Percentiles rank a stretch among this genome's conserved stretches.
Evolutionary conservation across 2,329 filamentous ascomycete genomes (phyloP).

Genomic region (Microdochium paspali): DNA sequence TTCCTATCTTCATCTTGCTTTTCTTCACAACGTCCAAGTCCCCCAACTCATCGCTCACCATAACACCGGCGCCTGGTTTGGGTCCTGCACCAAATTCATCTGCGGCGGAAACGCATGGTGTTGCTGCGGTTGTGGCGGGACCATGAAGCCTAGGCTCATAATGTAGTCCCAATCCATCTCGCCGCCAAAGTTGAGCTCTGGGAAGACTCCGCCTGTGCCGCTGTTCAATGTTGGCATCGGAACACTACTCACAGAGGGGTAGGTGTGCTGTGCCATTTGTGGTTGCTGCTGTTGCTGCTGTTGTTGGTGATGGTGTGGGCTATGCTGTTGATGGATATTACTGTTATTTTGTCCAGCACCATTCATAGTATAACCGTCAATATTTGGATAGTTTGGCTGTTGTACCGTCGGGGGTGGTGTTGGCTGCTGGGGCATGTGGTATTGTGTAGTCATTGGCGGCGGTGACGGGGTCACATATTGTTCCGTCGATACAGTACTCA

Average conservation of each 20-base stretch:
- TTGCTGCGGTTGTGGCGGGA: slow-evolving; percentile 9
- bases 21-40: too few relatives aligned
- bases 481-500: background rate
- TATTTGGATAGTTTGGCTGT: background rate
- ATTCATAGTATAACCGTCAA: background rate
- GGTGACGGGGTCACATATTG: background rate
- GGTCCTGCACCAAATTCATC: background rate
- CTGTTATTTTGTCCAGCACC: background rate
- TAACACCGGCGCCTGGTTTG: background rate
- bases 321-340: background rate
- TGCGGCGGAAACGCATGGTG: slow-evolving; percentile 7
- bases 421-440: background rate
- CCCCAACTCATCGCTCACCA: background rate
- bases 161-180: slow-evolving; percentile 23
- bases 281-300: background rate
- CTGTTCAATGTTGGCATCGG: background rate
- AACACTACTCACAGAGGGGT: background rate
- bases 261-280: background rate
- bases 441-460: background rate
- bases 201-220: slow-evolving; percentile 11
- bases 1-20: too few relatives aligned
- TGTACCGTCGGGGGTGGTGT: background rate
- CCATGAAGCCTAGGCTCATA: slow-evolving; percentile 16
- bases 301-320: background rate
- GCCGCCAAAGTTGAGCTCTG: slow-evolving; percentile 19